Base-by-base conservation (phyloP, 2,329 filamentous ascomycete species). In the Aureobasidium melanogenum region DNA sequence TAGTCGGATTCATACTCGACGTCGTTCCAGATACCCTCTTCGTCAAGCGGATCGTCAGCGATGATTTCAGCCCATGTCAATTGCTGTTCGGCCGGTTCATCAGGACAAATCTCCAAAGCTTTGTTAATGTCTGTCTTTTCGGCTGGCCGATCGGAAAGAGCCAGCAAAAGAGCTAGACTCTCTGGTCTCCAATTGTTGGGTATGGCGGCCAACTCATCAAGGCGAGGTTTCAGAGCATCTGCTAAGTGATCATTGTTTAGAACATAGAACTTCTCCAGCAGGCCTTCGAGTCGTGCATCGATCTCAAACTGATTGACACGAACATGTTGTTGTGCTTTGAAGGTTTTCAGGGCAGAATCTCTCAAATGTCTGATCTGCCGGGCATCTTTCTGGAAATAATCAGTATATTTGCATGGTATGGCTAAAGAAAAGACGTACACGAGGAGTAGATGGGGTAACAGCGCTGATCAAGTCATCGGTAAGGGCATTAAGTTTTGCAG, bases 231-330 rank as follows among this genome's bases (percentile, higher is more conserved):
- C 38, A 91, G 75, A 6, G 85, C 86, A 70, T 92, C 86, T 14
- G 91, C 90, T 28, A 97, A 77, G 41, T 84, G 84, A 67, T 97
- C 92, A 64, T 89, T 85, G 69, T 88, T 87, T 51, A 90, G 81
- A 59, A 97, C 81, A 34, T 85, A 83, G 67, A 97, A 94, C 67
- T 93, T 91, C 75, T 97, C 94, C 66, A 92, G 87, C 2, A 97
- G 78, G 0, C 78, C 78, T 24, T 72, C 67, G 19, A 74, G 70
- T 38, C 67, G 72, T 2, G 72, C 66, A 44, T 72, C 70, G 32
- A 80, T 72, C n/a, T 77, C 76, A 67, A 80, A 80, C 57, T 79
- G 78, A 63, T 79, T 80, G 1, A 75, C 77, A 36, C 78, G 74
- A 50, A 70, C 72, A 70, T 75, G 75, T 46, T 75, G 74, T 39